phyloP scores from a whole-genome alignment of 1,284 basidiomycete genomes.

The Leccinum subrobustum region DNA sequence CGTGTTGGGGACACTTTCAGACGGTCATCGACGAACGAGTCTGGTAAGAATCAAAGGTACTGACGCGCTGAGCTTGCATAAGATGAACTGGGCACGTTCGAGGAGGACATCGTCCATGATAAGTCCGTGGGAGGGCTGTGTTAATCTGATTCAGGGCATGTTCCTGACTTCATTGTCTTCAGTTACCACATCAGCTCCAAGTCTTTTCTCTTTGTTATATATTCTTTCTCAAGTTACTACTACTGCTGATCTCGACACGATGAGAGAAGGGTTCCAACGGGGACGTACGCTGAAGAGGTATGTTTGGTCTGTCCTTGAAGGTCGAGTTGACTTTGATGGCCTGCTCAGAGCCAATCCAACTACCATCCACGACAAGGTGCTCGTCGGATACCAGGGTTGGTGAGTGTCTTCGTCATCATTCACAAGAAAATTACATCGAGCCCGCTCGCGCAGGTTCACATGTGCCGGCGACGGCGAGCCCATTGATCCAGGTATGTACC shows the following conservation, averaged over 20 bases:
- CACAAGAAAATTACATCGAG: background rate
- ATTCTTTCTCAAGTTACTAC: background rate
- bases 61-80: constrained; percentile 29
- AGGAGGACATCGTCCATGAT: constrained; percentile 34
- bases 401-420: constrained; percentile 34
- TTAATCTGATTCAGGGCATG: too few relatives aligned
- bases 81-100: constrained; percentile 25
- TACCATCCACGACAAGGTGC: constrained; percentile 70
- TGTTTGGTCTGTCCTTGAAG: too few relatives aligned
- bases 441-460: constrained; percentile 54
- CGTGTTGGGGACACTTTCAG: constrained; percentile 7
- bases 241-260: background rate
- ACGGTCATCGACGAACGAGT: background rate
- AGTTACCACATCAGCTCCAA: background rate
- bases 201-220: background rate
- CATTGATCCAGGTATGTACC: constrained; percentile 50
- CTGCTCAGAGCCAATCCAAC: constrained; percentile 42
- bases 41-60: background rate
- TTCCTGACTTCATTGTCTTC: background rate
- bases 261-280: background rate
- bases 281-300: constrained; percentile 17
- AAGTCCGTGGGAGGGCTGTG: too few relatives aligned
- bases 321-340: background rate
- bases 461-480: constrained; percentile 65
- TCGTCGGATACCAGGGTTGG: constrained; percentile 85